Conservation (phyloP, 2,329 filamentous ascomycete genomes). For the Aspergillus sp. region DNA sequence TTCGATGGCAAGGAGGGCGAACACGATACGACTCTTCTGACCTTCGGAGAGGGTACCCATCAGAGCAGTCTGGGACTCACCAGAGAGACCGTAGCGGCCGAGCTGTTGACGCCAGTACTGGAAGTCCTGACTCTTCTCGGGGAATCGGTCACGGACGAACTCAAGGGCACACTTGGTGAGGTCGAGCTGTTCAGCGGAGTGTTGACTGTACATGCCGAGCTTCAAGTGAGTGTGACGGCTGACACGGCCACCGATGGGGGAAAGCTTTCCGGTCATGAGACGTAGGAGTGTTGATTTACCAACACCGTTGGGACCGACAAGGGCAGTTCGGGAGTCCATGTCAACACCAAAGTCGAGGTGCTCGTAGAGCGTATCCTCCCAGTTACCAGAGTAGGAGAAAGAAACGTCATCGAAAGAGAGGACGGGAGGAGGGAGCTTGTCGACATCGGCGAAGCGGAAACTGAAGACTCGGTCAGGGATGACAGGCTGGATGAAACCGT, state of each 20-base stretch:
- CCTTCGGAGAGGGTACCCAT: slow-evolving; percentile 98
- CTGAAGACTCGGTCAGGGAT: slow-evolving; percentile 83
- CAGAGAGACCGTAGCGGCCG: slow-evolving; percentile 87
- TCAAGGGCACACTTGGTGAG: slow-evolving; percentile 96
- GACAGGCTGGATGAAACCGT: slow-evolving; percentile 95
- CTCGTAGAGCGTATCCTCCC: slow-evolving; percentile 90
- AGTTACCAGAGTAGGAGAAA: slow-evolving; percentile 92
- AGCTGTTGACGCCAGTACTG: slow-evolving; percentile 99
- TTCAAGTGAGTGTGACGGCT: slow-evolving; percentile 97
- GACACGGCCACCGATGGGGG: slow-evolving; percentile 76
- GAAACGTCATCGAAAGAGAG: slow-evolving; percentile 95
- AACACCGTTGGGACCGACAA: slow-evolving; percentile 98
- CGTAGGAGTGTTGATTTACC: slow-evolving; percentile 96
- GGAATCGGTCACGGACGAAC: slow-evolving; percentile 96
- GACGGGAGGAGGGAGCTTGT: slow-evolving; percentile 97
- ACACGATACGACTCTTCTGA: slow-evolving; percentile 97
- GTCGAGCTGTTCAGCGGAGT: slow-evolving; percentile 97
- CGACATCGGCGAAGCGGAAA: slow-evolving; percentile 97
- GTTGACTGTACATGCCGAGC: slow-evolving; percentile 96
- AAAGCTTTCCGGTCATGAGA: slow-evolving; percentile 94
- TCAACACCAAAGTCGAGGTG: slow-evolving; percentile 97
- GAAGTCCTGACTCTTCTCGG: slow-evolving; percentile 87
- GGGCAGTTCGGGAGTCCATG: slow-evolving; percentile 96
- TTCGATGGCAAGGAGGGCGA: slow-evolving; percentile 93
- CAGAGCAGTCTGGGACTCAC: slow-evolving; percentile 90